These are phyloP conservation scores for Citrus inodora DNA, from an alignment of 345 rosid species.

Conservation along the genomic window DNA sequence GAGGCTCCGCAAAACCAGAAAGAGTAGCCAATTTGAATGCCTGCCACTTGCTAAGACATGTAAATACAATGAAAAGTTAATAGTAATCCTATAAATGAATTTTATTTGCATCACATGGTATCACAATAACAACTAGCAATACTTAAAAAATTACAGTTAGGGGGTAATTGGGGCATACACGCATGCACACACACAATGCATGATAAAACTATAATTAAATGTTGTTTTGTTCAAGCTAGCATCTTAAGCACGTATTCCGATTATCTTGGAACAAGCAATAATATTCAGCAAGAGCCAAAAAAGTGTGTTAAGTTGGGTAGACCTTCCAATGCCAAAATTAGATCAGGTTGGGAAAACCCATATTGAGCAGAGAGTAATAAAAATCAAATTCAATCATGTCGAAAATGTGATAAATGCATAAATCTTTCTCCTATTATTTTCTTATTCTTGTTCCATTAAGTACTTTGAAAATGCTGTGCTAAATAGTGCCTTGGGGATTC, in stretches of 20 bases:
- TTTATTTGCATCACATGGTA: not conserved
- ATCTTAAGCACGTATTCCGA: no score
- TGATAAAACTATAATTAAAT: not conserved
- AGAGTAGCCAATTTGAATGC: conserved; percentile 96
- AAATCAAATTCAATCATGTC: not conserved
- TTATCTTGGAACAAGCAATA: conserved; percentile 1
- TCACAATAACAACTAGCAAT: not conserved
- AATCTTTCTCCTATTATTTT: not conserved
- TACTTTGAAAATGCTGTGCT: conserved; percentile 2
- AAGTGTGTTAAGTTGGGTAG: not conserved
- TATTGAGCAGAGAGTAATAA: not conserved
- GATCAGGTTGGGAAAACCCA: not conserved
- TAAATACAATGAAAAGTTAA: conserved; percentile 14
- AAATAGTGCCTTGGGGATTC: conserved; percentile 15
- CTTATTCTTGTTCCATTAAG: not conserved
- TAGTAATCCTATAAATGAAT: not conserved
- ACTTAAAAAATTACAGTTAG: not conserved
- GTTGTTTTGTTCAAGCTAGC: not conserved
- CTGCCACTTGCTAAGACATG: conserved; percentile 90
- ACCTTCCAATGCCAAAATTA: not conserved
- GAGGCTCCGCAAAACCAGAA: conserved; percentile 97
- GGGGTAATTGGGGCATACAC: not conserved
- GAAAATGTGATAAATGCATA: not conserved
- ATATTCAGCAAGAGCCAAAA: not conserved
- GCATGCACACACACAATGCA: not conserved